Percentiles rank a stretch among this genome's conserved stretches.
phyloP scores from a whole-genome alignment of 2,329 filamentous ascomycete species.

The Fusarium paranaense region DNA sequence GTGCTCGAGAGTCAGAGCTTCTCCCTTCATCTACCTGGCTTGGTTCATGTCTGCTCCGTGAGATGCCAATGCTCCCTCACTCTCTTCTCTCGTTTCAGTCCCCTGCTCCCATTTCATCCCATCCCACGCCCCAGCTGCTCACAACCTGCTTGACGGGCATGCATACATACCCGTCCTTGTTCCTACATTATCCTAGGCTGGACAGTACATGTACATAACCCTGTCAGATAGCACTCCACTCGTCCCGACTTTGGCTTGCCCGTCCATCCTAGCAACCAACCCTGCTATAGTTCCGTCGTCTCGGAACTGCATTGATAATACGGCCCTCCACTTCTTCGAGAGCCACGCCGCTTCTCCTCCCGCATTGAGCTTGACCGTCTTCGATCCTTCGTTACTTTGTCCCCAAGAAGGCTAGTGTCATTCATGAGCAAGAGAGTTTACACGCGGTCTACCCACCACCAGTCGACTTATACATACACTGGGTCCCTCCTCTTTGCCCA shows the following conservation, averaged over 20 bases:
- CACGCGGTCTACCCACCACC: conserved; percentile 9
- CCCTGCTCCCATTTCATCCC: not conserved
- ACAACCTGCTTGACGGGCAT: not conserved
- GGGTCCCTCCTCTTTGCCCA: conserved; percentile 10
- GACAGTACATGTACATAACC: conserved; percentile 27
- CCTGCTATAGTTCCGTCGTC: conserved; percentile 39
- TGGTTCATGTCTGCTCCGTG: conserved; percentile 12
- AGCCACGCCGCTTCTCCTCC: conserved; percentile 33
- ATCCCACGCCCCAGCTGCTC: not conserved
- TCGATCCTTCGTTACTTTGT: conserved; percentile 46
- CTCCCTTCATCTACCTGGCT: conserved; percentile 7
- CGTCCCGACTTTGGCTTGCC: conserved; percentile 21
- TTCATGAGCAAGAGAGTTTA: conserved; percentile 34
- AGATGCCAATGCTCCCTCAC: conserved; percentile 20
- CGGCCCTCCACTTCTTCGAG: conserved; percentile 32
- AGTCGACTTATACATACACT: conserved; percentile 35
- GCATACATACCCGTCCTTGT: conserved; percentile 8
- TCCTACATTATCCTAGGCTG: not conserved
- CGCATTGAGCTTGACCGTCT: conserved; percentile 36
- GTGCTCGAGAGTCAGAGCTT: conserved; percentile 15
- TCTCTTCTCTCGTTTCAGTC: not conserved
- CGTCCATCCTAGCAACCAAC: conserved; percentile 30
- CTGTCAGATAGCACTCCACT: conserved; percentile 29
- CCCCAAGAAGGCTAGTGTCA: conserved; percentile 46
- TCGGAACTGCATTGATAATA: conserved; percentile 31